Conservation (phyloP, 148 eudicot genomes). For the Nepenthes mirabilis region DNA sequence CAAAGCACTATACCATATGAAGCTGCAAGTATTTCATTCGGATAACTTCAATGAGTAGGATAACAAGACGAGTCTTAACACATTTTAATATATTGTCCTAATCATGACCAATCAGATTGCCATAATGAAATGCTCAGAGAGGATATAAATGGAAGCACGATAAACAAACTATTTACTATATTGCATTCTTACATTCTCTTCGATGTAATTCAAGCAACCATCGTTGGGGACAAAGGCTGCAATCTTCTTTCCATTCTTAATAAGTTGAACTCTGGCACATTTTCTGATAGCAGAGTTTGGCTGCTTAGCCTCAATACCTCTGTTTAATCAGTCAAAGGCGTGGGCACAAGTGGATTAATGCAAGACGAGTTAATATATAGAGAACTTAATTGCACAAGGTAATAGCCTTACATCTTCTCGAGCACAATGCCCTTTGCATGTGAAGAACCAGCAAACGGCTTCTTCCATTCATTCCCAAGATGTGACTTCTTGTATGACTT, state of each 20-base stretch:
- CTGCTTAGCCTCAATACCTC: conserved; percentile 96
- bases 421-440: conserved; percentile 94
- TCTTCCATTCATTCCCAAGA: conserved; percentile 93
- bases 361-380: background rate
- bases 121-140: too few relatives aligned
- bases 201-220: conserved; percentile 93
- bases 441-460: conserved; percentile 86
- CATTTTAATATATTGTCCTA: too few relatives aligned
- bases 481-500: conserved; percentile 88
- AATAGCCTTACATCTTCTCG: conserved; percentile 58
- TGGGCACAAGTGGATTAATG: background rate
- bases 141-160: too few relatives aligned
- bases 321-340: conserved; percentile 9
- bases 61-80: too few relatives aligned
- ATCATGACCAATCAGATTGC: too few relatives aligned
- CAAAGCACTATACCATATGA: too few relatives aligned
- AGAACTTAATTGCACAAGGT: background rate
- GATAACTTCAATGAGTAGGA: too few relatives aligned
- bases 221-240: conserved; percentile 95
- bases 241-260: conserved; percentile 94
- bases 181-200: conserved; percentile 65
- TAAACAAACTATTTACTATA: too few relatives aligned
- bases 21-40: too few relatives aligned
- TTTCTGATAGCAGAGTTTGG: conserved; percentile 96
- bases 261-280: conserved; percentile 93